Evolutionary conservation across 208 protist genomes (phyloP), one percentile per base, ranked within the genome.

Genomic region (Trypanosoma boissoni): DNA sequence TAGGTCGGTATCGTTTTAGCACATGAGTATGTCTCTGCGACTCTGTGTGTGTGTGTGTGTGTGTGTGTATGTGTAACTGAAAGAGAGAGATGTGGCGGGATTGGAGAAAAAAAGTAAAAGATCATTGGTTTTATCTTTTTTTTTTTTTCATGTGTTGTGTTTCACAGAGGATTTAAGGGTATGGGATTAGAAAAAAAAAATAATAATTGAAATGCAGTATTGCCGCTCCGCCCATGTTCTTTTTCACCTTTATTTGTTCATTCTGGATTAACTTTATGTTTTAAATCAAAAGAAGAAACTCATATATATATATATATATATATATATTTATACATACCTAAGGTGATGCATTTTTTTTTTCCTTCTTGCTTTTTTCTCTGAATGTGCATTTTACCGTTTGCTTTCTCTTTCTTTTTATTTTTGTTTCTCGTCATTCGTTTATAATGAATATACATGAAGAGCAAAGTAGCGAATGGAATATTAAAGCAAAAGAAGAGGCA

Each of bases 1-100:
- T 41, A 72, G 76, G 43, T 73, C 81, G 0, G 74, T 56, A 1
- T 43, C 68, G 23, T 91, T 91, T 53, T 91, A 77, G 41, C 6
- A n/a, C 39, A 58, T n/a, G n/a, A n/a, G n/a, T n/a, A n/a, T n/a
- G n/a, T n/a, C n/a, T n/a, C 16, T 63, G 26, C 7, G 27, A 51
- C 21, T 5, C 10, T 26, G 23, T 54, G 45, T 34, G 26, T 26
- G 36, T 54, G 28, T 41, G 39, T 26, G 8, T 61, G n/a, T 61
- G 8, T 24, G 28, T 41, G 27, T 61, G 8, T 28, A 63, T 10
- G 4, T 23, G 53, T 58, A 43, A 27, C 18, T 45, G 8, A 28
- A 5, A 28, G 28, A 8, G 32, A 28, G 24, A 44, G 21, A 50
- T 0, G n/a, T 1, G 32, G 24, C 39, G 9, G n/a, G 29, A 10